Conservation (phyloP, 208 protist species). For the Naegleria fowleri region DNA sequence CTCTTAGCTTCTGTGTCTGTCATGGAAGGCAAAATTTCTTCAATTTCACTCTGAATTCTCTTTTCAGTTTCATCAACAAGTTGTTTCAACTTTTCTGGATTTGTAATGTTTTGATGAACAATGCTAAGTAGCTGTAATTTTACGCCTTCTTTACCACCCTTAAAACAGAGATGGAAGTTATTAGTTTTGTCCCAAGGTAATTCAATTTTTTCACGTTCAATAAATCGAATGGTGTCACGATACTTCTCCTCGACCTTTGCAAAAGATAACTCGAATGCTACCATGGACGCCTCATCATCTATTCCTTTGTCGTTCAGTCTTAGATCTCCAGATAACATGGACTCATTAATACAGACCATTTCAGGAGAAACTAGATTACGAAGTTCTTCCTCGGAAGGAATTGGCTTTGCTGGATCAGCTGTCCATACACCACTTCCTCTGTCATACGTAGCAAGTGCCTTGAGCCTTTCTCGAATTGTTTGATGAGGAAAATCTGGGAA, state of each 20-base stretch:
- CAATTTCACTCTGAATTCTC: not conserved
- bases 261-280: not conserved
- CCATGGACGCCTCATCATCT: slow-evolving; percentile 1
- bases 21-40: not conserved
- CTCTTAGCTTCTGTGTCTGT: not conserved
- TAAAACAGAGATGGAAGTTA: not conserved
- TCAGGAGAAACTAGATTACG: not conserved
- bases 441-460: not conserved
- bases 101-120: slow-evolving; percentile 10
- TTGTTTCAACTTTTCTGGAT: not conserved
- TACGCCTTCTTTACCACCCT: slow-evolving; percentile 2
- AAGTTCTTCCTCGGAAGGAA: slow-evolving; percentile 7
- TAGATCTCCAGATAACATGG: not conserved
- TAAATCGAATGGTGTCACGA: slow-evolving; percentile 11
- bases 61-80: not conserved
- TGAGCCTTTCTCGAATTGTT: slow-evolving; percentile 18
- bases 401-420: not conserved
- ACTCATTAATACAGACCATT: slow-evolving; percentile 21
- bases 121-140: slow-evolving; percentile 1
- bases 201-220: slow-evolving; percentile 2
- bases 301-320: not conserved
- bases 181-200: slow-evolving; percentile 23
- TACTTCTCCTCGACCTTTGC: not conserved
- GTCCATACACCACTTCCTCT: not conserved
- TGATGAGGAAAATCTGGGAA: not conserved